These are phyloP conservation scores for Hibiscus tridactylites DNA, from an alignment of 345 rosid species.

Conservation along the genomic window DNA sequence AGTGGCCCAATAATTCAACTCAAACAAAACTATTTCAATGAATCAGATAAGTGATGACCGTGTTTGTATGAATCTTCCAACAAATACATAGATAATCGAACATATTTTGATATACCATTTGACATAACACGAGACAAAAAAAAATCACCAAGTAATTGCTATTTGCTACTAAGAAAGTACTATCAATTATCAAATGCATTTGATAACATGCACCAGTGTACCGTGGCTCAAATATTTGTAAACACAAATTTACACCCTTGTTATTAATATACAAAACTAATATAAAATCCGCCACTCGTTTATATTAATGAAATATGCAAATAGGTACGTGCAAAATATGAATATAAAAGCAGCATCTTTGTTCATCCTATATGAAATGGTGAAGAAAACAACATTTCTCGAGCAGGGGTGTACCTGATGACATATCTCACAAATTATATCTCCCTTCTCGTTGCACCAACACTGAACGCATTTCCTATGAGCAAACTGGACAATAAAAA, in stretches of 20 bases:
- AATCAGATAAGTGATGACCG: neutral
- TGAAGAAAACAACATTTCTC: neutral
- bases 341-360: neutral
- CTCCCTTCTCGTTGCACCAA: constrained; percentile 96
- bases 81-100: too few relatives aligned
- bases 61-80: too few relatives aligned
- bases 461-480: constrained; percentile 96
- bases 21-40: neutral
- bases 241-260: too few relatives aligned
- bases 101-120: too few relatives aligned
- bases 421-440: constrained; percentile 84
- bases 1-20: neutral
- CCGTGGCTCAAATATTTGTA: neutral
- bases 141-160: neutral
- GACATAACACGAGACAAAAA: too few relatives aligned
- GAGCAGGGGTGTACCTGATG: constrained; percentile 55
- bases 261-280: too few relatives aligned
- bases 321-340: too few relatives aligned
- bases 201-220: neutral
- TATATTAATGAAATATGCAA: too few relatives aligned
- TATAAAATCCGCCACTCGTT: too few relatives aligned
- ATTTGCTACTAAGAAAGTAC: neutral
- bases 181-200: neutral
- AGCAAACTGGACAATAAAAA: constrained; percentile 52
- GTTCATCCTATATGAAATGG: neutral